Base-by-base conservation (phyloP, 208 protist species). In the Wallacemonas rigidus region DNA sequence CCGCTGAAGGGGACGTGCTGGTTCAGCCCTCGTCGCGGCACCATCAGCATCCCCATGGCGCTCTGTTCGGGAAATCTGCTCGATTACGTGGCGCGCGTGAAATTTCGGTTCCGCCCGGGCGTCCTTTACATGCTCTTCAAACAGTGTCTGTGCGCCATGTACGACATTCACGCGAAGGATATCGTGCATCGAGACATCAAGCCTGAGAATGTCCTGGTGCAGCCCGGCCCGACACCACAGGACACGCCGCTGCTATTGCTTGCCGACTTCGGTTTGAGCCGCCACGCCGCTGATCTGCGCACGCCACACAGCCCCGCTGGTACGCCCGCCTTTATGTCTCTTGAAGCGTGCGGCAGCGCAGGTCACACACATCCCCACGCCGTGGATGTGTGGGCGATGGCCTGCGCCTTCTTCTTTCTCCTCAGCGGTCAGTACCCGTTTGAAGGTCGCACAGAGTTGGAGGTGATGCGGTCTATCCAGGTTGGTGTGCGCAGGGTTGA, bases 321-420 rank as follows among this genome's bases (percentile, higher is more conserved):
- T 26, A 64, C 68, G 17, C 45, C 50, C 1, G 51, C 39, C 44
- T 72, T 64, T 35, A 72, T 72, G 68, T 43, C 68, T 9, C 55
- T 17, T 7, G 68, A 72, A 15, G 40, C 55, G 11, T 11, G 41
- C 38, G 15, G 5, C 55, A 43, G 15, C 26, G 51, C 26, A 4
- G 56, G 41, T 1, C 15, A 35, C 8, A 17, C 17, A 6, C 48
- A 53, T 45, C 68, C 68, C 2, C 44, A 64, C 44, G 68, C 68
- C 3, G 55, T 26, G 15, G 81, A 86, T 73, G 72, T 86, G 2
- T 86, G 81, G 81, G 78, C 72, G 40, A 69, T 86, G 76, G 81
- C 69, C 12, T 76, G 77, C 39, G 69, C 72, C 3, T 82, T 81
- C 63, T 82, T 82, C 71, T 45, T 72, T 8, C 68, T 86, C 26